Conservation (phyloP, 2,329 filamentous ascomycete genomes). For the Colletotrichum somersetense region DNA sequence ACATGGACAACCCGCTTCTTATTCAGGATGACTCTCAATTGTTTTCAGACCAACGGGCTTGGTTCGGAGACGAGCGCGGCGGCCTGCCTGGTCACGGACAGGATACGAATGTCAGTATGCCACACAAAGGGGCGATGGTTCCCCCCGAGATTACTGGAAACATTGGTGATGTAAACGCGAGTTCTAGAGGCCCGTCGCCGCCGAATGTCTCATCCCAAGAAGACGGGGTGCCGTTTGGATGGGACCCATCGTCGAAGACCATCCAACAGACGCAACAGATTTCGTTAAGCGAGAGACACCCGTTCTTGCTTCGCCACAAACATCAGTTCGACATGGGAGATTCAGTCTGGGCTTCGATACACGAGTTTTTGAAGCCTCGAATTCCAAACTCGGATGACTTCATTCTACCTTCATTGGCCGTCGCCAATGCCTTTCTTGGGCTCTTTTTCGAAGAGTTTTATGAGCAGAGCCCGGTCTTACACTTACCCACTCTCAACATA, state of each 20-base stretch:
- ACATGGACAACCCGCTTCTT: neutral
- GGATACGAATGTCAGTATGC: neutral
- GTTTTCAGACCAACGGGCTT: constrained; percentile 7
- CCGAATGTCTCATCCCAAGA: constrained; percentile 22
- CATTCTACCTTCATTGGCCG: constrained; percentile 6
- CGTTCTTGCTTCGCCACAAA: neutral
- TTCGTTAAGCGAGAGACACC: neutral
- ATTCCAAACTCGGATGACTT: neutral
- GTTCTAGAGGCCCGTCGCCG: constrained; percentile 9
- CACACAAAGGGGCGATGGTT: neutral
- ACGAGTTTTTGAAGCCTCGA: neutral
- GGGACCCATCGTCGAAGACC: constrained; percentile 13
- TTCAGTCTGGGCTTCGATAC: constrained; percentile 5
- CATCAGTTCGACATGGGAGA: constrained; percentile 13
- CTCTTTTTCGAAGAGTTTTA: constrained; percentile 22
- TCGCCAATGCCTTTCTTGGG: constrained; percentile 19
- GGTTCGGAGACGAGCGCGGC: neutral
- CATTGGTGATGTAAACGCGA: neutral
- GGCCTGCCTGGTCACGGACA: neutral
- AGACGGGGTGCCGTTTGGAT: constrained; percentile 19
- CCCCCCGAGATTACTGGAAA: neutral
- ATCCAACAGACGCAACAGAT: constrained; percentile 4
- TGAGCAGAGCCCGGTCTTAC: constrained; percentile 23
- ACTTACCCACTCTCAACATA: constrained; percentile 12
- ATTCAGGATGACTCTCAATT: neutral